phyloP scores from a whole-genome alignment of 2,329 filamentous ascomycete species.

The Xylariaceae sp. region DNA sequence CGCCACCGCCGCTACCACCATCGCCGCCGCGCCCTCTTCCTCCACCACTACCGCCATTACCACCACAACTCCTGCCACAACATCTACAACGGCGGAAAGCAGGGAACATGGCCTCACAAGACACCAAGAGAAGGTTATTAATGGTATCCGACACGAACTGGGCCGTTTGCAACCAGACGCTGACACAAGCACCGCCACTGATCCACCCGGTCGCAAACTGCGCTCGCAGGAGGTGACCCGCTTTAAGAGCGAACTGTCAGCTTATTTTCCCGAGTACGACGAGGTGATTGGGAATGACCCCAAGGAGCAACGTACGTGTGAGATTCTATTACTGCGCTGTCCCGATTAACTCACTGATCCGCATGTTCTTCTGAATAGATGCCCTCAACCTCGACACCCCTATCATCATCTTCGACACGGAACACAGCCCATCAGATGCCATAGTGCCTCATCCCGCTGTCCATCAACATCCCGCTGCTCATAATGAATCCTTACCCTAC shows the following conservation, averaged over 20 bases:
- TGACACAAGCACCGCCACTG: constrained; percentile 39
- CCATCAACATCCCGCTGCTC: constrained; percentile 32
- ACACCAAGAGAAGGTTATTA: constrained; percentile 55
- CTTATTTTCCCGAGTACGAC: constrained; percentile 92
- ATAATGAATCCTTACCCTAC: constrained; percentile 36
- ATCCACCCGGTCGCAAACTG: constrained; percentile 70
- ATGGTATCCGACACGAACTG: constrained; percentile 60
- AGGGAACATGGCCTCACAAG: constrained; percentile 39
- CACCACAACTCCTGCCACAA: constrained; percentile 9
- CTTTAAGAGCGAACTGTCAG: constrained; percentile 85
- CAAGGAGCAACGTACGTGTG: constrained; percentile 66
- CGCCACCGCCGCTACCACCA: constrained; percentile 17
- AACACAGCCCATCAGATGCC: constrained; percentile 28
- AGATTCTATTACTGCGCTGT: neutral
- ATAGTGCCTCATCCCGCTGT: constrained; percentile 34
- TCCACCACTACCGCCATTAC: constrained; percentile 18
- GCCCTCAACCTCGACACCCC: constrained; percentile 67
- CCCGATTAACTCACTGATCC: neutral
- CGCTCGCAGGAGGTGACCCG: constrained; percentile 80
- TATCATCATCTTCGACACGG: constrained; percentile 63
- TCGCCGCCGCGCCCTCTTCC: constrained; percentile 25
- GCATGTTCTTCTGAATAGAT: constrained; percentile 48
- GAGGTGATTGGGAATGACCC: constrained; percentile 84
- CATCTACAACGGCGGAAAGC: constrained; percentile 28
- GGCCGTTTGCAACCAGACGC: constrained; percentile 50